A percentile compares a stretch with the other conserved stretches of the same genome.
These are phyloP conservation scores for Pseudocercospora cruenta DNA, from an alignment of 2,329 filamentous ascomycete genomes.

Conservation along the genomic window DNA sequence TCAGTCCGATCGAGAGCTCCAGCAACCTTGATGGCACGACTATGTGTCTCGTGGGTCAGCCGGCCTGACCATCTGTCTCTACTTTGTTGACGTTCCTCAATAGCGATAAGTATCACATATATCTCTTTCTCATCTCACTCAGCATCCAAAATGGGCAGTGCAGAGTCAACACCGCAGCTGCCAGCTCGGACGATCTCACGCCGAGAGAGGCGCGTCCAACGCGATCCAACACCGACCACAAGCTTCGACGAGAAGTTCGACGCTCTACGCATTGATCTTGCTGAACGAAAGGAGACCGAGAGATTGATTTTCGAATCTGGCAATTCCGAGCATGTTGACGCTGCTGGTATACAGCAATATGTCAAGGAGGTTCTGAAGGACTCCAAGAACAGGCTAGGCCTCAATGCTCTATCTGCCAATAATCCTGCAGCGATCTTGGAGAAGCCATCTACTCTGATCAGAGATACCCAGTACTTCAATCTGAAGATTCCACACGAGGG, in stretches of 20 bases:
- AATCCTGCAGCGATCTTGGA: slow-evolving; percentile 69
- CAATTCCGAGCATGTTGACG: slow-evolving; percentile 35
- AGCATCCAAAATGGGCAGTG: slow-evolving; percentile 29
- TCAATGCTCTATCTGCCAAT: slow-evolving; percentile 71
- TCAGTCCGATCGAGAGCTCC: slow-evolving; percentile 1
- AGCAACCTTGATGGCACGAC: slow-evolving; percentile 18
- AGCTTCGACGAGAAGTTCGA: slow-evolving; percentile 42
- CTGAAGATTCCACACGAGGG: slow-evolving; percentile 81
- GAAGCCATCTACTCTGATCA: slow-evolving; percentile 64
- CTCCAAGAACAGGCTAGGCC: slow-evolving; percentile 67
- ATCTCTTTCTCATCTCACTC: not conserved
- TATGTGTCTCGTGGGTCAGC: slow-evolving; percentile 3
- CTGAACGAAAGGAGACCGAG: slow-evolving; percentile 12
- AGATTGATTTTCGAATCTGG: slow-evolving; percentile 27
- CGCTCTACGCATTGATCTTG: slow-evolving; percentile 36
- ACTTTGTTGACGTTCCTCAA: not conserved
- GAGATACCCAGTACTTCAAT: slow-evolving; percentile 81
- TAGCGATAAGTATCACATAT: not conserved
- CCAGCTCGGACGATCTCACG: slow-evolving; percentile 17
- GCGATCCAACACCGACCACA: slow-evolving; percentile 20
- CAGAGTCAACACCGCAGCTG: slow-evolving; percentile 28
- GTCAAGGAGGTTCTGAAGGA: slow-evolving; percentile 40
- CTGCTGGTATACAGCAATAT: slow-evolving; percentile 36
- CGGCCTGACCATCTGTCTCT: not conserved
- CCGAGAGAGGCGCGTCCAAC: slow-evolving; percentile 23